phyloP scores from a whole-genome alignment of 2,329 filamentous ascomycete species.

The Colletotrichum sp. region DNA sequence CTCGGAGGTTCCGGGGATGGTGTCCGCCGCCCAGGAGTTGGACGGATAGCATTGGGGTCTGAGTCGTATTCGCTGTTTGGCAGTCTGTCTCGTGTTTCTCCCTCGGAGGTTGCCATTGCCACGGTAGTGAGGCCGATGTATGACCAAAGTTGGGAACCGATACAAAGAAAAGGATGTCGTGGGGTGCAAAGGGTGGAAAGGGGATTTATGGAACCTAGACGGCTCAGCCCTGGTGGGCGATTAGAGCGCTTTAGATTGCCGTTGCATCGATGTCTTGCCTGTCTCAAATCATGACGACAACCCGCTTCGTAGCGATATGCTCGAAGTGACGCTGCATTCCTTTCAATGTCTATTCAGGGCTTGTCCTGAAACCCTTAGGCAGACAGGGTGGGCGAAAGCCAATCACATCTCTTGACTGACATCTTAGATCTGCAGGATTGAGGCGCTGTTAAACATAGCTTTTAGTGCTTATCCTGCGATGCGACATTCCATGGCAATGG shows the following conservation, averaged over 20 bases:
- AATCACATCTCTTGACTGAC: background rate
- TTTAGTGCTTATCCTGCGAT: background rate
- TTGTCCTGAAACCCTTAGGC: background rate
- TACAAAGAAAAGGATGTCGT: background rate
- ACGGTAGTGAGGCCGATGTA: background rate
- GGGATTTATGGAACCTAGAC: background rate
- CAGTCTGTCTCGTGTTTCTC: background rate
- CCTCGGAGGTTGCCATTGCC: background rate
- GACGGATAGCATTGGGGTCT: too few species aligned
- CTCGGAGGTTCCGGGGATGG: background rate
- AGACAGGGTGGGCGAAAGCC: background rate
- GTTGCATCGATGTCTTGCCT: background rate
- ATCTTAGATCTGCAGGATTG: background rate
- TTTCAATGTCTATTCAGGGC: background rate
- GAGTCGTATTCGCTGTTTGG: background rate
- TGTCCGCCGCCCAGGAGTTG: background rate
- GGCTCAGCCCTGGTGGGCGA: background rate
- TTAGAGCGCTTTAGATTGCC: background rate
- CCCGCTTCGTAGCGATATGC: background rate
- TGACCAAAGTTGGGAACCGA: rapidly evolving
- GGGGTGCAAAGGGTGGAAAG: rapidly evolving
- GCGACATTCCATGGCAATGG: background rate
- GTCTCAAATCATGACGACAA: background rate
- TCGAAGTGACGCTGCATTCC: background rate
- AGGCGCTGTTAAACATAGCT: background rate